Percentiles rank a stretch among this genome's conserved stretches.
Conservation (phyloP, 2,329 filamentous ascomycete genomes). For the Claviceps purpurea region DNA sequence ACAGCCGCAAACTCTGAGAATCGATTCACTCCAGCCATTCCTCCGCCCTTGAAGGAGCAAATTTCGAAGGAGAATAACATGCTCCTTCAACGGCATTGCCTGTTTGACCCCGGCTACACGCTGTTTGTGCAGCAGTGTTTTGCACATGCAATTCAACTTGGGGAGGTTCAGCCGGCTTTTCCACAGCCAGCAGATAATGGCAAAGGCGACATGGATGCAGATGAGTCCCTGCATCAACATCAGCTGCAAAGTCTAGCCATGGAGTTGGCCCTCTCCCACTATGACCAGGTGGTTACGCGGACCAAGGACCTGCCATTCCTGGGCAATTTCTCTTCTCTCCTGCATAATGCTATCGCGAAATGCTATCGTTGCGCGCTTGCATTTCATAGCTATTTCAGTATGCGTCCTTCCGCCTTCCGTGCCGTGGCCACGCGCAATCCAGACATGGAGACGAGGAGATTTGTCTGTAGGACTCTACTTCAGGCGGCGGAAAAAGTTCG, state of each 20-base stretch:
- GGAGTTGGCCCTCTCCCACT: conserved; percentile 44
- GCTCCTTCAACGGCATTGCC: conserved; percentile 62
- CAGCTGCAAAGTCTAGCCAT: conserved; percentile 36
- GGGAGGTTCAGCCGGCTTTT: conserved; percentile 11
- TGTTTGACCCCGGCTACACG: conserved; percentile 61
- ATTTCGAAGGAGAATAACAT: conserved; percentile 61
- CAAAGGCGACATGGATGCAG: not conserved
- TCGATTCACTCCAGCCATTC: conserved; percentile 29
- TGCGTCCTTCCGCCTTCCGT: conserved; percentile 43
- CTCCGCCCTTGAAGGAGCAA: conserved; percentile 34
- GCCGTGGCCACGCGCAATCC: conserved; percentile 51
- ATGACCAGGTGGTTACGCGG: conserved; percentile 64
- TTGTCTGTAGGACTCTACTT: conserved; percentile 37
- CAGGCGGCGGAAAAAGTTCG: conserved; percentile 40
- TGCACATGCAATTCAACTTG: conserved; percentile 36
- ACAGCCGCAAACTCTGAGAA: not conserved
- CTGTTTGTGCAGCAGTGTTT: conserved; percentile 53
- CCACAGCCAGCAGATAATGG: conserved; percentile 1
- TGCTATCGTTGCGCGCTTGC: conserved; percentile 42
- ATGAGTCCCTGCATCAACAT: conserved; percentile 11
- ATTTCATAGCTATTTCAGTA: conserved; percentile 47
- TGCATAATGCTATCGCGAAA: conserved; percentile 32
- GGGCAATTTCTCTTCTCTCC: conserved; percentile 35
- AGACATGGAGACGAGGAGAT: conserved; percentile 40
- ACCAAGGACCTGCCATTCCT: conserved; percentile 56